Evolutionary conservation across 805 yeast genomes (phyloP), one percentile per base, ranked within the genome.

Genomic region (Dipodascopsis tothii): DNA sequence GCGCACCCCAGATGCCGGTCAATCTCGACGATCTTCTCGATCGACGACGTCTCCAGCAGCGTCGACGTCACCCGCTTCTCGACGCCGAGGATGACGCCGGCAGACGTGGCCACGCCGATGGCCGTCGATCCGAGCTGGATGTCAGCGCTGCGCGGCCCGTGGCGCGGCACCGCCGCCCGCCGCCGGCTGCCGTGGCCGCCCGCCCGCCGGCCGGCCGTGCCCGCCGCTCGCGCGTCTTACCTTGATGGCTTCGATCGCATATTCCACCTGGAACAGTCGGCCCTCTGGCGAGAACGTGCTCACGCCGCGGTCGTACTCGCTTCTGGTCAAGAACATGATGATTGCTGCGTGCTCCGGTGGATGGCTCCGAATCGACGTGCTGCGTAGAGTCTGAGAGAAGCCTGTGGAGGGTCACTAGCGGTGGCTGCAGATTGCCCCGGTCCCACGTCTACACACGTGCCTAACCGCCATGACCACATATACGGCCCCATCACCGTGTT

Each of bases 271-370:
- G 70, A 92, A 92, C 50, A 92, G 71, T 62, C 99, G 83, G 21
- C 99, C 99, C 64, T 94, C 98, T 21, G 99, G 99, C 1, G 97
- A 88, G 65, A 94, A 92, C 5, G 99, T 94, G 60, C 94, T 83
- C 39, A 92, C 98, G 52, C 98, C 99, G 66, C 99, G 83, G 64
- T 92, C 99, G 66, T 92, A 92, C 72, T 92, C 99, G 69, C 95
- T 84, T 80, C 99, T 83, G n/a, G 99, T 92, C 56, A 92, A 75
- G 68, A 92, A 92, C 99, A 92, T 92, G 30, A 25, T 25, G 9
- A 14, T 14, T 14, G 9, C 14, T 25, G 11, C 14, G 11, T 25
- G 30, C 30, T 25, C 9, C 14, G 9, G 9, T 14, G 30, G 30
- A 25, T 25, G n/a, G n/a, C n/a, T n/a, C n/a, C n/a, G n/a, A n/a